These are phyloP conservation scores for Tausonia pullulans DNA, from an alignment of 1,284 basidiomycete species.

Conservation along the genomic window DNA sequence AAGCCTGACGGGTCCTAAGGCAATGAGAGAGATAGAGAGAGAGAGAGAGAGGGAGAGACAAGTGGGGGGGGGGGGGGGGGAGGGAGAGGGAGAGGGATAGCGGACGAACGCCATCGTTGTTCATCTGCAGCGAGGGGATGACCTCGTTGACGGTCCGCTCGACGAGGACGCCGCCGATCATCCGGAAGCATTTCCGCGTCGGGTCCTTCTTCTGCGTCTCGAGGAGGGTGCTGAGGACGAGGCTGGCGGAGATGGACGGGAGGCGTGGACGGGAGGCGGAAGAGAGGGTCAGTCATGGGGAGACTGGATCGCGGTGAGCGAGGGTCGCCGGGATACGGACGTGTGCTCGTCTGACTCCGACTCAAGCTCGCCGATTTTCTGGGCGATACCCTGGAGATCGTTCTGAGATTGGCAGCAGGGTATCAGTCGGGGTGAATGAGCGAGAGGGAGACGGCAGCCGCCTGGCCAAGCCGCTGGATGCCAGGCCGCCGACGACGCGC, in stretches of 20 bases:
- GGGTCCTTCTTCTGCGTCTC: slow-evolving; percentile 68
- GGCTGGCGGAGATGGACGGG: slow-evolving; percentile 38
- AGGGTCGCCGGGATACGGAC: slow-evolving; percentile 27
- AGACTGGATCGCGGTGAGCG: not conserved
- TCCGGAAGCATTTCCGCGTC: slow-evolving; percentile 85
- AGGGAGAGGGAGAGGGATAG: not conserved
- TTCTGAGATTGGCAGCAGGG: not conserved
- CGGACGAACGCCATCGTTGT: slow-evolving; percentile 60
- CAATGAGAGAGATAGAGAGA: not conserved
- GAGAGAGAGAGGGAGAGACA: not conserved
- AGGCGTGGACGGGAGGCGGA: not conserved
- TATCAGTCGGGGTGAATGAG: not conserved
- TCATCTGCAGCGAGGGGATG: slow-evolving; percentile 74
- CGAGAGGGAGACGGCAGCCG: not conserved
- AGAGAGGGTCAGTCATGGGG: not conserved
- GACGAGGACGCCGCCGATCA: slow-evolving; percentile 91
- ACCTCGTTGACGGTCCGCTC: slow-evolving; percentile 95
- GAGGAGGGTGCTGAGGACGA: slow-evolving; percentile 73
- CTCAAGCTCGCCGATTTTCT: not conserved
- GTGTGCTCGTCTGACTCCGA: slow-evolving; percentile 63
- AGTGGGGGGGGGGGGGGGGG: not conserved
- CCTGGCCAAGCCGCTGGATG: no score
- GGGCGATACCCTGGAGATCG: slow-evolving; percentile 21
- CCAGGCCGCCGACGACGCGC: no score
- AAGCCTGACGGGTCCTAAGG: slow-evolving; percentile 11